Conservation (phyloP, 2,329 filamentous ascomycete genomes). For the Phialophora macrospora region DNA sequence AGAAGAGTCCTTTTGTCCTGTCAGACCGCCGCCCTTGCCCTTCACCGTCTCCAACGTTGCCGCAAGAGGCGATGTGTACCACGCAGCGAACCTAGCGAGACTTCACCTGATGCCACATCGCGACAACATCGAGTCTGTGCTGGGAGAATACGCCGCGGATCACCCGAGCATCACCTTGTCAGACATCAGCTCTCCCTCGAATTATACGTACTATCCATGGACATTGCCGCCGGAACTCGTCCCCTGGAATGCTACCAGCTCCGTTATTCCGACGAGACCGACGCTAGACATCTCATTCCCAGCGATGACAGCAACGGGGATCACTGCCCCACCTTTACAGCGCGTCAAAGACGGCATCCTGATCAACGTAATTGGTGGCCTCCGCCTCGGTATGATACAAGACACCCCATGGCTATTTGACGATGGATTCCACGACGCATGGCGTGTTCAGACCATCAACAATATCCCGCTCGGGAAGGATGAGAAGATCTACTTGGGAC, state of each 20-base stretch:
- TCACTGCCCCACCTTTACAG: constrained; percentile 56
- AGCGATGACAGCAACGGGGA: constrained; percentile 56
- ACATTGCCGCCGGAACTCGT: constrained; percentile 79
- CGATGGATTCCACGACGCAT: constrained; percentile 44
- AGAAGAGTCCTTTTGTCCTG: constrained; percentile 60
- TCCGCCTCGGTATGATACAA: constrained; percentile 59
- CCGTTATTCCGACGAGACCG: constrained; percentile 70
- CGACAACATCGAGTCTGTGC: constrained; percentile 62
- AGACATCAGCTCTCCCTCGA: constrained; percentile 66
- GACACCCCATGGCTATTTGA: constrained; percentile 47
- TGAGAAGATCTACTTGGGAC: constrained; percentile 80
- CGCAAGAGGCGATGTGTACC: constrained; percentile 79
- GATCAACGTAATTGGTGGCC: constrained; percentile 64
- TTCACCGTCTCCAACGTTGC: constrained; percentile 80
- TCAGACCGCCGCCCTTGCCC: constrained; percentile 62
- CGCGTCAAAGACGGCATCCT: constrained; percentile 64
- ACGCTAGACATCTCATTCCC: constrained; percentile 74
- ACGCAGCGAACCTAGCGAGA: constrained; percentile 82
- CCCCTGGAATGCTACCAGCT: constrained; percentile 76
- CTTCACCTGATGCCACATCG: constrained; percentile 72
- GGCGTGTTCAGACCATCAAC: constrained; percentile 75
- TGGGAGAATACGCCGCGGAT: constrained; percentile 59
- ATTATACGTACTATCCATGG: constrained; percentile 91
- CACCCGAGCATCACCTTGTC: constrained; percentile 62
- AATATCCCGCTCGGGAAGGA: constrained; percentile 82